A percentile compares a stretch with the other conserved stretches of the same genome.
These are phyloP conservation scores for Globisporangium parvum DNA, from an alignment of 352 stramenopile genomes.

Conservation along the genomic window DNA sequence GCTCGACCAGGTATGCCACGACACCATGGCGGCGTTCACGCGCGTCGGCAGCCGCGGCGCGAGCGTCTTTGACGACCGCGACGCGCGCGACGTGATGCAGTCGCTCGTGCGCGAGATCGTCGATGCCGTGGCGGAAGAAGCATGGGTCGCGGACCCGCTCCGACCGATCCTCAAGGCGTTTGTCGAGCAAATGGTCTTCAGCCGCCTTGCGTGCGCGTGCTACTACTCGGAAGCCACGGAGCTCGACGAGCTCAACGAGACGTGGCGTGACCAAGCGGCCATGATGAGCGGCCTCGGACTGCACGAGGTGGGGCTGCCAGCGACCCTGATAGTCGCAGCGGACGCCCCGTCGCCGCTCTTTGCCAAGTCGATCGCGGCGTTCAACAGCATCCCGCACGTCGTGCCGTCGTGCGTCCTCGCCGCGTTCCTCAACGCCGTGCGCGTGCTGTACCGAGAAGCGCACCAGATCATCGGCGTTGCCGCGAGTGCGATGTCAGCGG, in stretches of 20 bases:
- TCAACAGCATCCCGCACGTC: conserved; percentile 66
- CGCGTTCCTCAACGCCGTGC: conserved; percentile 55
- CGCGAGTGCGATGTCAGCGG: conserved; percentile 57
- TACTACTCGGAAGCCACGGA: conserved; percentile 47
- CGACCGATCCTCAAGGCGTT: conserved; percentile 33
- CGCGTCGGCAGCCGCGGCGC: conserved; percentile 12
- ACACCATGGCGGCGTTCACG: conserved; percentile 57
- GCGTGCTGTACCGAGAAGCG: conserved; percentile 63
- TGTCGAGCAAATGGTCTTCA: conserved; percentile 76
- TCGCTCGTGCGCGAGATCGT: conserved; percentile 64
- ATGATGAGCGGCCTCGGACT: conserved; percentile 40
- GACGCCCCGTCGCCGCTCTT: conserved; percentile 24
- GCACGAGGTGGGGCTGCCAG: conserved; percentile 46
- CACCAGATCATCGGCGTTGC: conserved; percentile 35
- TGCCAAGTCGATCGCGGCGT: conserved; percentile 46
- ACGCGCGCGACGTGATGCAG: conserved; percentile 58
- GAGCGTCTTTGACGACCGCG: conserved; percentile 40
- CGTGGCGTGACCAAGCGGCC: conserved; percentile 47
- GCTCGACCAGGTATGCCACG: conserved; percentile 52
- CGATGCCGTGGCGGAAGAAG: conserved; percentile 38
- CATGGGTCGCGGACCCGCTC: conserved; percentile 21
- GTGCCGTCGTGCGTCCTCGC: conserved; percentile 62
- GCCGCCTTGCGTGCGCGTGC: conserved; percentile 54
- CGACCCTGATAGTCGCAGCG: conserved; percentile 1
- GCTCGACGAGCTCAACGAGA: conserved; percentile 62